Conservation (phyloP, 2,329 filamentous ascomycete species). For the Hymenoscyphus infarciens region DNA sequence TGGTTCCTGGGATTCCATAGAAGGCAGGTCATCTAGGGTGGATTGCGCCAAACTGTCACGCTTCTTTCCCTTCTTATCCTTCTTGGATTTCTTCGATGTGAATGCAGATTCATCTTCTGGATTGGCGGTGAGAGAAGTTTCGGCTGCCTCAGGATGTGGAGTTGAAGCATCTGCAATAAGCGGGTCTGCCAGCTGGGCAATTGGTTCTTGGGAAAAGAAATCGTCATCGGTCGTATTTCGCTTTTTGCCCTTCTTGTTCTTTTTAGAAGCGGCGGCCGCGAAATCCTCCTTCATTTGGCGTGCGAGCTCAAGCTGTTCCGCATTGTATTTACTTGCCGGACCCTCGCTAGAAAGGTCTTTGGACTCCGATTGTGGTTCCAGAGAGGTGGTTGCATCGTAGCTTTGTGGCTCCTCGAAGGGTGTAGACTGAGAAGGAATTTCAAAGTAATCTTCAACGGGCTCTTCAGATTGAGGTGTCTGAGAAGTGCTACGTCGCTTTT, state of each 20-base stretch:
- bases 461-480: slow-evolving; percentile 25
- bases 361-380: slow-evolving; percentile 10
- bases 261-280: slow-evolving; percentile 35
- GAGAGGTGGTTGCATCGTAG: slow-evolving; percentile 8
- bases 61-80: slow-evolving; percentile 25
- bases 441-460: slow-evolving; percentile 22
- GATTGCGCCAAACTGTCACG: not conserved
- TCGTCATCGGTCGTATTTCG: slow-evolving; percentile 9
- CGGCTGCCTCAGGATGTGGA: slow-evolving; percentile 11
- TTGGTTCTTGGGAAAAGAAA: not conserved
- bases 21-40: not conserved
- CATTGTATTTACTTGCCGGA: slow-evolving; percentile 24
- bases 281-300: slow-evolving; percentile 32
- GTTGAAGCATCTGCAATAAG: slow-evolving; percentile 2
- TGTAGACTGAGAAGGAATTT: slow-evolving; percentile 12
- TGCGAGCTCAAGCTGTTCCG: slow-evolving; percentile 30
- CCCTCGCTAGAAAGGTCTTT: slow-evolving; percentile 17
- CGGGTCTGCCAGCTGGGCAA: not conserved
- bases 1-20: not conserved
- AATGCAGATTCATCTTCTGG: slow-evolving; percentile 22
- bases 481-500: slow-evolving; percentile 27
- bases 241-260: slow-evolving; percentile 39
- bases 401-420: slow-evolving; percentile 11
- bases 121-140: slow-evolving; percentile 12
- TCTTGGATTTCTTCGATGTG: slow-evolving; percentile 13